phyloP scores from a whole-genome alignment of 1,284 basidiomycete species.

The Ustilago nuda region DNA sequence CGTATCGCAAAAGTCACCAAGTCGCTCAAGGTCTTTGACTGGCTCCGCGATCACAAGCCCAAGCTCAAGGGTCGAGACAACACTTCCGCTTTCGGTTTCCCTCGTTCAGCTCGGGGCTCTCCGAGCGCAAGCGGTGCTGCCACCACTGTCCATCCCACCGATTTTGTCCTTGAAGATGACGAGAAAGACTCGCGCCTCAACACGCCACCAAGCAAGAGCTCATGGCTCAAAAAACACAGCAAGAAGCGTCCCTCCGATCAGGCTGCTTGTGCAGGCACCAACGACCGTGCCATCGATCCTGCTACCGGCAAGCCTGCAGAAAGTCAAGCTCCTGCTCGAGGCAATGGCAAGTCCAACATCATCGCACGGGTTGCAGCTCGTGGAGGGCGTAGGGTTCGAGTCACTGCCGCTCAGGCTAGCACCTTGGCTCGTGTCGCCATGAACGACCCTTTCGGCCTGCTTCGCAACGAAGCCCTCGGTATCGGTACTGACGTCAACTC shows the following conservation, averaged over 20 bases:
- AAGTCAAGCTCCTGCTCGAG: conserved; percentile 43
- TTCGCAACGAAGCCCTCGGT: conserved; percentile 56
- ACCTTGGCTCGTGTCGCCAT: conserved; percentile 60
- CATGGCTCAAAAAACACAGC: conserved; percentile 59
- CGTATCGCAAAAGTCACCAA: conserved; percentile 75
- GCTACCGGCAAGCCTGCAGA: conserved; percentile 41
- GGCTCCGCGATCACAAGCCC: conserved; percentile 79
- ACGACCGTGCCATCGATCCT: conserved; percentile 36
- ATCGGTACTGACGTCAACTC: conserved; percentile 64
- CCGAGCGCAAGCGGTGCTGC: conserved; percentile 43
- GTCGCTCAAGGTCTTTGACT: conserved; percentile 77
- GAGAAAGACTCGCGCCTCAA: conserved; percentile 16
- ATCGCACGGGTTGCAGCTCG: conserved; percentile 41
- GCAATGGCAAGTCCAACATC: conserved; percentile 40
- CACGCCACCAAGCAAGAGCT: conserved; percentile 27
- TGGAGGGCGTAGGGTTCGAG: conserved; percentile 25
- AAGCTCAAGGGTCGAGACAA: conserved; percentile 70
- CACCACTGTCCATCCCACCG: conserved; percentile 28
- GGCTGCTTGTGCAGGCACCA: conserved; percentile 16
- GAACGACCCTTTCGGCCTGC: conserved; percentile 49
- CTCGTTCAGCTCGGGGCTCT: conserved; percentile 55
- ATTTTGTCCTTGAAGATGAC: conserved; percentile 31
- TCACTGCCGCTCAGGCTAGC: conserved; percentile 45
- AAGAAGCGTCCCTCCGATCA: conserved; percentile 53
- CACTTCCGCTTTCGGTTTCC: conserved; percentile 71